Evolutionary conservation across 345 rosid genomes (phyloP), one percentile per base, ranked within the genome.

Genomic region (Dimocarpus longan): DNA sequence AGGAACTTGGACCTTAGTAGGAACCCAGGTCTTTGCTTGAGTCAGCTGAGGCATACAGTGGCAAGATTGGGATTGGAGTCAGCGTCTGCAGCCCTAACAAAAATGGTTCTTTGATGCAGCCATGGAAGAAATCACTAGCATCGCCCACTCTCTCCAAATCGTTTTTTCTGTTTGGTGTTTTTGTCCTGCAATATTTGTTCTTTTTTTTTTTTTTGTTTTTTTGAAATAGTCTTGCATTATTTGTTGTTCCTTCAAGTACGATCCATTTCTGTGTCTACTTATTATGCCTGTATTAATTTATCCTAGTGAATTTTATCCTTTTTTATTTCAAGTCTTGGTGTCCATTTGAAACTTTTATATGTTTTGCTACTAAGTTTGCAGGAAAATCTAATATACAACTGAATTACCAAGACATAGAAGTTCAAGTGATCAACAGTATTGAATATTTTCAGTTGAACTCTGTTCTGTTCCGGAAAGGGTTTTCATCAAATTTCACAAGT

Each of bases 1-100:
- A 89, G 83, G 86, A 95, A 93, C 75, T 84, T 95, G 94, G 98
- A 95, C 69, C 90, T 95, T 18, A 87, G 90, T 72, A 94, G 90
- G 63, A 95, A 95, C 80, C 86, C 92, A 70, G 92, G 90, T 26
- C 97, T 95, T 71, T 95, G 98, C 82, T 76, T 93, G 83, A 89
- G 86, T 50, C 89, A n/a, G 73, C 87, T 59, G 97, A 90, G 73
- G 91, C 88, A 54, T 76, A 73, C 12, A 79, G 87, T 83, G 90
- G 86, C 48, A 89, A 91, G 84, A 83, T 89, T 52, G 98, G 97
- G 2, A 83, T 87, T 39, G 98, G 97, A 5, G 93, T 91, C 75
- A 48, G 70, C 70, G 78, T 86, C 48, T 94, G 98, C 42, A 84
- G 90, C 28, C 80, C 72, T 77, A 88, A 84, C 83, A 86, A 73